A percentile compares a stretch with the other conserved stretches of the same genome.
phyloP scores from a whole-genome alignment of 176 grass and related monocot genomes.

The Avena atlantica region DNA sequence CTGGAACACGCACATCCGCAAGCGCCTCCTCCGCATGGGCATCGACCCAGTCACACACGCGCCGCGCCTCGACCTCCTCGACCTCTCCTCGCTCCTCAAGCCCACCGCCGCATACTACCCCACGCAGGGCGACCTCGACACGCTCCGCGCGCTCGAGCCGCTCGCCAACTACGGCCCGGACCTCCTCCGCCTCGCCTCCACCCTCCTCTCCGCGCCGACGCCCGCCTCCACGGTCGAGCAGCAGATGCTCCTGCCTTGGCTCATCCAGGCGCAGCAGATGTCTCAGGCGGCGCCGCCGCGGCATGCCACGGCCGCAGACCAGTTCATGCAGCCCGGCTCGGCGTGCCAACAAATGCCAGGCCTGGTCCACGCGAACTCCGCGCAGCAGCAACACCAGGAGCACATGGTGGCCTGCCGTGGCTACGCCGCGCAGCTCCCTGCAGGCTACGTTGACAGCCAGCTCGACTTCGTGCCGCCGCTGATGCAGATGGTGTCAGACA shows the following conservation, averaged over 20 bases:
- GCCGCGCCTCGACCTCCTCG: conserved; percentile 85
- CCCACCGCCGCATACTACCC: conserved; percentile 60
- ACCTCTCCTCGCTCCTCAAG: conserved; percentile 73
- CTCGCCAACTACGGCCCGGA: conserved; percentile 67
- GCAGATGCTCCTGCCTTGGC: conserved; percentile 46
- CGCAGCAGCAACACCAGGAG: conserved; percentile 15
- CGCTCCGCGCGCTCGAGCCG: conserved; percentile 66
- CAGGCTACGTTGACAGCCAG: neutral
- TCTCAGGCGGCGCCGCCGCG: neutral
- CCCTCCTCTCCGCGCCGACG: conserved; percentile 28
- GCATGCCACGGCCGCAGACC: neutral
- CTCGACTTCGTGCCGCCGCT: conserved; percentile 39
- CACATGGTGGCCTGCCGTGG: conserved; percentile 48
- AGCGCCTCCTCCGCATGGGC: conserved; percentile 83
- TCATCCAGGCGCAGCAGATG: conserved; percentile 49
- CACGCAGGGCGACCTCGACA: conserved; percentile 66
- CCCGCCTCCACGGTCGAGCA: neutral
- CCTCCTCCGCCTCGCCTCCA: conserved; percentile 63
- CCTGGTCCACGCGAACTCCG: conserved; percentile 28
- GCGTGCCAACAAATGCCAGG: conserved; percentile 51
- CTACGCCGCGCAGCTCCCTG: conserved; percentile 1
- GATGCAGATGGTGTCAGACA: conserved; percentile 48
- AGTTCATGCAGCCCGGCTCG: conserved; percentile 32
- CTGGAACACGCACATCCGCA: conserved; percentile 99
- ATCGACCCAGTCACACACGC: conserved; percentile 89